A percentile compares a stretch with the other conserved stretches of the same genome.
Conservation (phyloP, 2,329 filamentous ascomycete species). For the Tolypocladium paradoxum region DNA sequence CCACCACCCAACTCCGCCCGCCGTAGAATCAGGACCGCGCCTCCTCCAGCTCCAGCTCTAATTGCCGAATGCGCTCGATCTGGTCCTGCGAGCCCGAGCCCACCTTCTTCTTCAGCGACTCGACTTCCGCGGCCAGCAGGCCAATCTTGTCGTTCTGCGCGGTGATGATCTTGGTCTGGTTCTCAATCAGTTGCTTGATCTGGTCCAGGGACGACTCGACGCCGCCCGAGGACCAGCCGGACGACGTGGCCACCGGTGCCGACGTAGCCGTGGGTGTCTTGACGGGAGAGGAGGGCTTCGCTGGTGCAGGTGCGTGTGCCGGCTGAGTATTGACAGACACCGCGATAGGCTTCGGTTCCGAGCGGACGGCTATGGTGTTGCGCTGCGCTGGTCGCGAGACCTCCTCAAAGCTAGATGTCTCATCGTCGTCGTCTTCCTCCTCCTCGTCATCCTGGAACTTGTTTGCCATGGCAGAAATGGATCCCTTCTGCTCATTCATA, state of each 20-base stretch:
- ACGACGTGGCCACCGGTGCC: conserved; percentile 19
- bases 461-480: conserved; percentile 73
- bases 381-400: conserved; percentile 65
- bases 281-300: conserved; percentile 22
- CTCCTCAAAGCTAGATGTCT: conserved; percentile 79
- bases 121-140: conserved; percentile 60
- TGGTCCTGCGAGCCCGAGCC: conserved; percentile 45
- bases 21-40: conserved; percentile 37
- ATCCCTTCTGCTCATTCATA: conserved; percentile 76
- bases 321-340: conserved; percentile 19
- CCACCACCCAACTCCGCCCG: not conserved
- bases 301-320: conserved; percentile 8
- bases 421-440: conserved; percentile 52
- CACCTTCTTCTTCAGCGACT: conserved; percentile 69
- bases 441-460: conserved; percentile 73
- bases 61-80: conserved; percentile 55
- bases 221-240: conserved; percentile 18
- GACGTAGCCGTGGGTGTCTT: conserved; percentile 13
- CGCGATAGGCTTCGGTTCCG: conserved; percentile 29
- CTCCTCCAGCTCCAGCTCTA: conserved; percentile 58
- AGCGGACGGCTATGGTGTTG: conserved; percentile 24
- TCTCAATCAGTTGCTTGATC: conserved; percentile 67
- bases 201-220: conserved; percentile 59
- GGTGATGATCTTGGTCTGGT: conserved; percentile 66
- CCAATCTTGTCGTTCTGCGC: conserved; percentile 69